A percentile compares a stretch with the other conserved stretches of the same genome.
phyloP scores from a whole-genome alignment of 495 filamentous ascomycete species.

The Penicillium angulare region DNA sequence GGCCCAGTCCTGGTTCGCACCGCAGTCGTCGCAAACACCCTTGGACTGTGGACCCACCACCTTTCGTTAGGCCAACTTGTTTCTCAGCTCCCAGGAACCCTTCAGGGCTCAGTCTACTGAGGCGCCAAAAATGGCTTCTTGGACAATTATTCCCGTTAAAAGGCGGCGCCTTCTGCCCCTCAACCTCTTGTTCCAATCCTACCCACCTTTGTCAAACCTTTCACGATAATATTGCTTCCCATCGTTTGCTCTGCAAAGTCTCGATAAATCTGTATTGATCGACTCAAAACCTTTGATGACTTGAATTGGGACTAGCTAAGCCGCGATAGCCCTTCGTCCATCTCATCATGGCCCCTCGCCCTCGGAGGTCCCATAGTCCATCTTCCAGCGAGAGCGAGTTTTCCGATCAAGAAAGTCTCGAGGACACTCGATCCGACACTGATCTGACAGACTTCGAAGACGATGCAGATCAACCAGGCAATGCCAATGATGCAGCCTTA shows the following conservation, averaged over 20 bases:
- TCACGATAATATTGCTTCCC: neutral
- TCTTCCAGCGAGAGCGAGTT: slow-evolving; percentile 15
- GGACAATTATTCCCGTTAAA: slow-evolving; percentile 4
- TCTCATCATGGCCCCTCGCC: slow-evolving; percentile 18
- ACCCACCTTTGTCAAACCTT: neutral
- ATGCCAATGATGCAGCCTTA: slow-evolving; percentile 18
- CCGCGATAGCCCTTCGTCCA: no score
- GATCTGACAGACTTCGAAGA: slow-evolving; percentile 22
- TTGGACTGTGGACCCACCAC: neutral
- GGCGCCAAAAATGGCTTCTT: slow-evolving; percentile 12
- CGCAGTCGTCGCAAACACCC: neutral
- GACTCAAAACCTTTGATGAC: no score
- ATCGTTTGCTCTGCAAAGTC: neutral
- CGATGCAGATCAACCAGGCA: slow-evolving; percentile 8
- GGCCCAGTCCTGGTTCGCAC: slow-evolving; percentile 3
- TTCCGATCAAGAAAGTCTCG: slow-evolving; percentile 19
- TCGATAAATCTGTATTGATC: no score
- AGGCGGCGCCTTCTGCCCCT: neutral
- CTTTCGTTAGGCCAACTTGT: neutral
- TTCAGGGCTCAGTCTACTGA: neutral
- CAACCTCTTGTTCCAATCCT: slow-evolving; percentile 4
- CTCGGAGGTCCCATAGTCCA: slow-evolving; percentile 3
- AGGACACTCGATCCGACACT: slow-evolving; percentile 16
- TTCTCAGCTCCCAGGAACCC: neutral
- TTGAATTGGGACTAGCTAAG: no score